A percentile compares a stretch with the other conserved stretches of the same genome.
phyloP scores from a whole-genome alignment of 1,284 basidiomycete genomes.

The Neolentinus lepideus region DNA sequence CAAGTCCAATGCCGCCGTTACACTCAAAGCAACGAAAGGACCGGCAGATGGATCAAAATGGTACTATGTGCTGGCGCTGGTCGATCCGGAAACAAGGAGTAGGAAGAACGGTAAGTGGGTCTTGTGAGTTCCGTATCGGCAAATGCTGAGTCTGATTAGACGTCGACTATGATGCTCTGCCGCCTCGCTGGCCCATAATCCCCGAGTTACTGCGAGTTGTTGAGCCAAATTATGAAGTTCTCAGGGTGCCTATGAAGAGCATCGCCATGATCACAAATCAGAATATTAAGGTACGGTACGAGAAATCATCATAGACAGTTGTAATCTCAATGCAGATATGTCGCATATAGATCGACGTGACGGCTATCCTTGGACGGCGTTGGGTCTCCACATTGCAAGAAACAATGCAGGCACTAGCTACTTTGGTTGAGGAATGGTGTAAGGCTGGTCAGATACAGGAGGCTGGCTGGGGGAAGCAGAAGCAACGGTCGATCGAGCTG shows the following conservation, averaged over 20 bases:
- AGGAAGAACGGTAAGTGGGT: conserved; percentile 41
- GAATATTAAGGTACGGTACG: conserved; percentile 55
- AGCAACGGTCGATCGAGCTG: conserved; percentile 84
- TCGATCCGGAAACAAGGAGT: conserved; percentile 55
- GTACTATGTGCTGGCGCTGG: conserved; percentile 75
- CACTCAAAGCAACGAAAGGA: conserved; percentile 66
- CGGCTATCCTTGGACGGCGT: conserved; percentile 59
- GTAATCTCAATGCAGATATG: not conserved
- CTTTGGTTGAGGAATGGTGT: conserved; percentile 51
- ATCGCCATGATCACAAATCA: conserved; percentile 73
- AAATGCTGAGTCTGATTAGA: too few relatives aligned
- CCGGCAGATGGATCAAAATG: conserved; percentile 42
- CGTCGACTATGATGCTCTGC: conserved; percentile 47
- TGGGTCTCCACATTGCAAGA: conserved; percentile 58
- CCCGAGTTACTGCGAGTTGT: conserved; percentile 40
- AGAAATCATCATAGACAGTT: too few relatives aligned
- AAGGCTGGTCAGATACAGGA: conserved; percentile 49
- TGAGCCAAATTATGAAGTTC: conserved; percentile 65
- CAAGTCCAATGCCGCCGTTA: conserved; percentile 63
- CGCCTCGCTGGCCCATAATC: conserved; percentile 71
- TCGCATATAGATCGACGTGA: conserved; percentile 58
- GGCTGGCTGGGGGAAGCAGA: conserved; percentile 77
- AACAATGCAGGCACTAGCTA: conserved; percentile 39
- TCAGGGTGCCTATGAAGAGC: conserved; percentile 63
- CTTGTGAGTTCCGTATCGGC: too few relatives aligned